Conservation (phyloP, 1,139 yeast species). For the Taiozyma onychis region DNA sequence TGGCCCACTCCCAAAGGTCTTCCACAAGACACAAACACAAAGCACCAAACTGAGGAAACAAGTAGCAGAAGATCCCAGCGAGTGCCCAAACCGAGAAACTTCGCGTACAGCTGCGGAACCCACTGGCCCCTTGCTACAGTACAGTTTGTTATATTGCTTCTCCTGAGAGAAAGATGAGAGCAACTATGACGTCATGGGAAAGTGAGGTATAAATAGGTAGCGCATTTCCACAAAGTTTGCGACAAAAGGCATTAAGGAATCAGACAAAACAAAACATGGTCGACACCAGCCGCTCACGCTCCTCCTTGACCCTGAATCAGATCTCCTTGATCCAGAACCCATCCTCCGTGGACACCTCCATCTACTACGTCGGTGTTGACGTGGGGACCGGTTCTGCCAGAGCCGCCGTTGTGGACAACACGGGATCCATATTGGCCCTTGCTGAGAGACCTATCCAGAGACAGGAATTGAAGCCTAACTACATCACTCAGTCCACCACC, state of each 20-base stretch:
- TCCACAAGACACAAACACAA: too few relatives aligned
- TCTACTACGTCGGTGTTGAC: constrained; percentile 78
- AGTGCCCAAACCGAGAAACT: too few relatives aligned
- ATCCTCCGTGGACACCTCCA: constrained; percentile 22
- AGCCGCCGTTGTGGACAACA: constrained; percentile 82
- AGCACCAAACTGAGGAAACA: too few relatives aligned
- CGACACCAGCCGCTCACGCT: constrained; percentile 20
- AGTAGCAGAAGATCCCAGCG: too few relatives aligned
- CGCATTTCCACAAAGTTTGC: background rate
- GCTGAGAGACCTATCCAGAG: constrained; percentile 76
- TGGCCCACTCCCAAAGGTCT: too few relatives aligned
- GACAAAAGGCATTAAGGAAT: too few relatives aligned
- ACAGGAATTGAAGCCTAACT: constrained; percentile 65
- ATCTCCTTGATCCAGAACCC: constrained; percentile 22
- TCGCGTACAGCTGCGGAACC: background rate
- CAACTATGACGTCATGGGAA: constrained; percentile 56
- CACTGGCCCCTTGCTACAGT: background rate
- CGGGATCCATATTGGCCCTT: constrained; percentile 77
- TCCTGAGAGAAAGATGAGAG: background rate
- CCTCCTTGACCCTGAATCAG: constrained; percentile 23
- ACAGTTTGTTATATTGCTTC: background rate
- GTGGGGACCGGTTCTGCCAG: constrained; percentile 98
- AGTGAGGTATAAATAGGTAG: constrained; percentile 21
- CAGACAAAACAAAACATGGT: constrained; percentile 10
- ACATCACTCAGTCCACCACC: constrained; percentile 80